Base-by-base conservation (phyloP, 1,284 basidiomycete genomes). In the Sphagnurus paluster region DNA sequence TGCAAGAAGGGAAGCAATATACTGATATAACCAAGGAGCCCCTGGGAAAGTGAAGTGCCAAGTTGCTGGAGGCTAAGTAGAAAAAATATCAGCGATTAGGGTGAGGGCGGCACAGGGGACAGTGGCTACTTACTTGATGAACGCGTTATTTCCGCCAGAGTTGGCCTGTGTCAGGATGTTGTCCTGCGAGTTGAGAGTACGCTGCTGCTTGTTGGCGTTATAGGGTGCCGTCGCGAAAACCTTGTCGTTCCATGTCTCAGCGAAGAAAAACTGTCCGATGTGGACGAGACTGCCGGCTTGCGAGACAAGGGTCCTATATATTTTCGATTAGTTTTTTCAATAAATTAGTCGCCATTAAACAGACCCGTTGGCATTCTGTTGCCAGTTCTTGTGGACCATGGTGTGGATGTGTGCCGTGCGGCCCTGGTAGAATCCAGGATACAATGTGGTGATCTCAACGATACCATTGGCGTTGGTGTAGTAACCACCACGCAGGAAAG, bases 381-480 rank as follows among this genome's bases (percentile, higher is more conserved):
- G n/a, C n/a, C n/a, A n/a, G n/a, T n/a, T n/a, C n/a, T n/a, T n/a
- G n/a, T n/a, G n/a, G n/a, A n/a, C n/a, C 61, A 66, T 63, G 24
- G 59, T 48, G 46, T 68, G 64, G 30, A 68, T 58, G 47, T 68
- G 67, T 24, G 60, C 53, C 17, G 64, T 59, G 17, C 64, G 55
- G 16, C 64, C 58, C 24, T 54, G 46, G 38, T 64, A 66, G 54
- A 57, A 77, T 7, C 76, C 79, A 4, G 79, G 78, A 62, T 78
- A 79, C 53, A 79, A 71, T 23, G 75, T 71, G 32, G 59, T 67
- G 54, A 80, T 72, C 45, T 76, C 71, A 9, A 74, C 72, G 26
- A 81, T 70, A n/a, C 80, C 80, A 43, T 74, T 66, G 43, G 57
- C 57, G 61, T 76, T 70, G 1, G 79, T 79, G 17, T 70, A 66